Conservation (phyloP, 2,329 filamentous ascomycete species). For the Colletotrichum viniferum region DNA sequence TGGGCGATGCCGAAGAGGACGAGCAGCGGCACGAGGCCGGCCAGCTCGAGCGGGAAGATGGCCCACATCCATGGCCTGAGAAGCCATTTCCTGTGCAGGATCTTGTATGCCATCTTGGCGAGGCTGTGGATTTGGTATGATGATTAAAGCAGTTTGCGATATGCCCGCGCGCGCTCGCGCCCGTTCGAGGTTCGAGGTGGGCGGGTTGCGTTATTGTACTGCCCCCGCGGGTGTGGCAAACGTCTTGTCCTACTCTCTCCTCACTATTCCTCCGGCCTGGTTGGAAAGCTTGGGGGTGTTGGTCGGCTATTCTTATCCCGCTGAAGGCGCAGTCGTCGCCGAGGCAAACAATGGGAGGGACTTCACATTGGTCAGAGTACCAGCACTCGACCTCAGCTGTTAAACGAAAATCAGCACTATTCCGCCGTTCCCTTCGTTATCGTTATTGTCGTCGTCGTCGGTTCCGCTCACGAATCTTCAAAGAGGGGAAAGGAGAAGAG, state of each 20-base stretch:
- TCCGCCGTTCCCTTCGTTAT: background rate
- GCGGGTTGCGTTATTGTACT: background rate
- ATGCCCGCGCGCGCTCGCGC: background rate
- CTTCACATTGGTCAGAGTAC: slow-evolving; percentile 18
- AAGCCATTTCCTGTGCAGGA: slow-evolving; percentile 65
- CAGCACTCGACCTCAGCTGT: slow-evolving; percentile 7
- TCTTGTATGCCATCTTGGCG: slow-evolving; percentile 49
- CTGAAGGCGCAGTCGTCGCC: slow-evolving; percentile 4
- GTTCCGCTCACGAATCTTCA: background rate
- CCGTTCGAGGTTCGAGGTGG: background rate
- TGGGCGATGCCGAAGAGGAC: slow-evolving; percentile 74
- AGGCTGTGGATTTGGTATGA: background rate
- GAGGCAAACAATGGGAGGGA: background rate
- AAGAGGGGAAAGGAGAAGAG: background rate
- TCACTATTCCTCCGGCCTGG: background rate
- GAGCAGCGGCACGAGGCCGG: slow-evolving; percentile 67
- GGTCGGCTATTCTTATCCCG: background rate
- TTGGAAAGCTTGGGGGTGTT: background rate
- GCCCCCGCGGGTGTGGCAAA: background rate
- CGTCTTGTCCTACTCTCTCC: background rate
- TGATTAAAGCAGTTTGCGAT: background rate
- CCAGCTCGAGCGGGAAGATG: slow-evolving; percentile 70
- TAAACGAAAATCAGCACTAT: background rate
- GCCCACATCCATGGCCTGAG: slow-evolving; percentile 63
- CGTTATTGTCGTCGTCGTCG: background rate